Evolutionary conservation across 345 rosid species (phyloP), one percentile per base, ranked within the genome.

Genomic region (Brassica nigra): DNA sequence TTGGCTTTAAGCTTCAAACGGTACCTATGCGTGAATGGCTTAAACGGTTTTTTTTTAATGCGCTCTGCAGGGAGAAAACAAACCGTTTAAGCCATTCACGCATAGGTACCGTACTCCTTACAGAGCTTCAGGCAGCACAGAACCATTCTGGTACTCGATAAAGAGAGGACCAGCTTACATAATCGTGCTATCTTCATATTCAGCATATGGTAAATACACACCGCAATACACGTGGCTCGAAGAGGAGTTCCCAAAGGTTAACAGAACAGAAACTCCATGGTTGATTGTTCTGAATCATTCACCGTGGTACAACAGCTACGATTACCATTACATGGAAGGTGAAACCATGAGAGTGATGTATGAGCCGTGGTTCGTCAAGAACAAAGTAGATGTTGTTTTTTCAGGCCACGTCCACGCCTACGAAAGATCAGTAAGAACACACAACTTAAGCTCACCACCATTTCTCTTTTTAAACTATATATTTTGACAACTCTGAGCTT

Each of bases 331-430:
- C 86, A 91, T 92, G 98, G 98, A 94, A 90, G 98, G 97, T 0
- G 97, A 94, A 83, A 86, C 86, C 81, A 94, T 94, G 98, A 90
- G 98, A 64, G 98, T 92, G 23, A 88, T 94, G 91, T 94, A n/a
- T 11, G 97, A 94, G 72, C 18, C 83, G 1, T 94, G 97, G 97
- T 87, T 94, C 0, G 91, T 92, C 67, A 30, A 88, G 66, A 64
- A 87, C 89, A 92, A 91, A 76, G 97, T 94, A 3, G 98, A 92
- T 78, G 88, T 92, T 11, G 95, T 94, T 58, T 91, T 92, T 68
- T 87, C 97, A 9, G 98, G 98, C 10, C 97, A 94, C 7, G 98
- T 94, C 70, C 98, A 94, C 33, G 98, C 91, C 70, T 94, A 94
- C 33, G 98, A 94, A 81, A 83, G 98, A 88, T 89, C 97, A 3